Evolutionary conservation across 2,329 filamentous ascomycete genomes (phyloP), one percentile per base, ranked within the genome.

Genomic region (Westerdykella ornata): DNA sequence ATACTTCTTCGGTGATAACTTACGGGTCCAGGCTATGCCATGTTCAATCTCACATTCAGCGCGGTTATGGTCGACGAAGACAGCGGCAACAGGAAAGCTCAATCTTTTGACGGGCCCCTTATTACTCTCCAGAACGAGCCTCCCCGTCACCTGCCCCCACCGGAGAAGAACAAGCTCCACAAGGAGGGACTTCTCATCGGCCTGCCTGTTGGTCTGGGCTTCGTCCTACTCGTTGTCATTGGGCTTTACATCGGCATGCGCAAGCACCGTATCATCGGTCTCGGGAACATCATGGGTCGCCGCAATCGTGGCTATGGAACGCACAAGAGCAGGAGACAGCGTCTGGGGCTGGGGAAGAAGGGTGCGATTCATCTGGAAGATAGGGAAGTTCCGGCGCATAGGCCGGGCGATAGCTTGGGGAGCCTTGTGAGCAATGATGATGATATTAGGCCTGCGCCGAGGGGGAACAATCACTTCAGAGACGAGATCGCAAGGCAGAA

Each of bases 171-270:
- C 35, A 51, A 51, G 16, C 36, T 42, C 3, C 44, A 56, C 38
- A 66, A 63, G 33, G 37, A 62, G 3, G 67, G 62, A 7, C 52
- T 72, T n/a, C 52, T 58, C 37, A 62, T 71, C 37, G 70, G 69
- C 13, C 48, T 72, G 5, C 70, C 70, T 0, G 53, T 71, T 16
- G 58, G 56, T 12, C 49, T 72, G 7, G 59, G 55, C 15, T 58
- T 66, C 37, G 48, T 70, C 14, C 37, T 66, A 13, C 26, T 66
- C 13, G 59, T 71, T 26, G 48, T 66, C 12, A 43, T 57, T n/a
- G 66, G 62, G 2, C 45, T 70, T 14, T 68, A 52, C 30, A 62
- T 68, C 42, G 63, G 68, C 11, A 71, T 71, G 66, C 53, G 64
- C 11, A 60, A 66, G 39, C 62, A 63, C 17, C 61, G 69, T 33